A percentile compares a stretch with the other conserved stretches of the same genome.
phyloP scores from a whole-genome alignment of 176 grass and related monocot genomes.

The Phyllostachys edulis region DNA sequence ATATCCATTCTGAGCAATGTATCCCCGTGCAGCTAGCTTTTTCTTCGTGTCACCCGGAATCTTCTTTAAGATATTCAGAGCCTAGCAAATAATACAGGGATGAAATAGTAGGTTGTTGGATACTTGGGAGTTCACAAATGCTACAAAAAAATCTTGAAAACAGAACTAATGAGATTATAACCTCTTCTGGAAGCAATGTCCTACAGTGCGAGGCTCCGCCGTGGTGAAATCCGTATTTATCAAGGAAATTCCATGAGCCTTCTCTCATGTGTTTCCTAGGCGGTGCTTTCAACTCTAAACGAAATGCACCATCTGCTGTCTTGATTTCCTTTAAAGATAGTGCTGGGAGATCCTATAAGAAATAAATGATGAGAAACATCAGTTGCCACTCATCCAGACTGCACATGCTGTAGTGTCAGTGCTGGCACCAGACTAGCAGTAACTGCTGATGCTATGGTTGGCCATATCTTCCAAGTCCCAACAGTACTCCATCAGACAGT shows the following conservation, averaged over 20 bases:
- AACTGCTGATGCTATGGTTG: constrained; percentile 14
- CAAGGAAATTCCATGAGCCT: constrained; percentile 78
- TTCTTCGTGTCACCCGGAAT: constrained; percentile 76
- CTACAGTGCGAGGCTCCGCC: constrained; percentile 44
- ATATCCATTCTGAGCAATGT: constrained; percentile 63
- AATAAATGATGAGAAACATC: constrained; percentile 34
- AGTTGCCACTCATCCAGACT: constrained; percentile 15
- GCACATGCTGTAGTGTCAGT: background rate
- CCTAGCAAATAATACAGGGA: constrained; percentile 51
- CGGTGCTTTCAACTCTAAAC: constrained; percentile 61
- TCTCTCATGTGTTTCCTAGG: constrained; percentile 47
- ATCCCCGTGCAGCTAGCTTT: constrained; percentile 68
- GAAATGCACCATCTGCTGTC: constrained; percentile 59
- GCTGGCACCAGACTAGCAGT: constrained; percentile 4
- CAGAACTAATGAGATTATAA: constrained; percentile 30
- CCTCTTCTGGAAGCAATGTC: constrained; percentile 78
- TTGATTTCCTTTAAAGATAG: constrained; percentile 75
- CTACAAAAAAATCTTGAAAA: constrained; percentile 15
- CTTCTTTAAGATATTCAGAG: constrained; percentile 74
- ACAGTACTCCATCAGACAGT: background rate
- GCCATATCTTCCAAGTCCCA: constrained; percentile 25
- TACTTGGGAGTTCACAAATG: background rate
- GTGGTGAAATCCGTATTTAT: constrained; percentile 64
- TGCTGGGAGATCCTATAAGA: constrained; percentile 68
- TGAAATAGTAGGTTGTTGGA: constrained; percentile 3